Base-by-base conservation (phyloP, 2,329 filamentous ascomycete genomes). In the Hymenoscyphus albidus region DNA sequence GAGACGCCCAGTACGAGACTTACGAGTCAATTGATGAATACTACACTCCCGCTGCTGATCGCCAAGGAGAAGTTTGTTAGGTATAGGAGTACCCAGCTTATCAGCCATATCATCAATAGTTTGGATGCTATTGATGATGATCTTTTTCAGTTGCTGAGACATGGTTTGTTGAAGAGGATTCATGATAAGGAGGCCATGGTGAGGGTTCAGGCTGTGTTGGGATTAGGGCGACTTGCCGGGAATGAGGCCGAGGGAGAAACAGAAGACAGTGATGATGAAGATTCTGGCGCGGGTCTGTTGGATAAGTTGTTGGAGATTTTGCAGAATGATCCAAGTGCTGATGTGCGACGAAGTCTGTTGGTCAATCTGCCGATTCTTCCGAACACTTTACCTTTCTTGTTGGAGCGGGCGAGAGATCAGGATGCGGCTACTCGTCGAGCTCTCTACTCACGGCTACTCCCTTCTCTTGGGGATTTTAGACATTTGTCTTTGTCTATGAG, bases 181-280 rank as follows among this genome's bases (percentile, higher is more conserved):
- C 88, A 92, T 70, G 95, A 99, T 78, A 98, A 97, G 78, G 95
- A 99, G 76, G 86, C 93, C 6, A 91, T 93, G 75, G 92, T 99
- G 9, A 88, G 95, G 65, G 88, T 95, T 5, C 95, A 99, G 76
- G 95, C 95, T 6, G 92, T 97, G 0, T 82, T 97, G 67, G 94
- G 93, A 4, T 82, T 99, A n/a, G 91, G 92, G 6, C 85, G 93
- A 39, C 81, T 98, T 61, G 92, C 92, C 6, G 89, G 89, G 27
- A 92, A 92, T 70, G 87, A 90, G 70, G 85, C 89, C 4, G 90
- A 91, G 63, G 89, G 87, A 12, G 86, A 86, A 70, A 84, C 83
- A 42, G 85, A 91, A 12, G 89, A 92, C 57, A 88, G 88, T 44
- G 89, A 89, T 63, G 88, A 88, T 61, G 88, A 88, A 60, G 88